Evolutionary conservation across 768 basidiomycete genomes (phyloP), one percentile per base, ranked within the genome.

Genomic region (Solioccasus polychromus): DNA sequence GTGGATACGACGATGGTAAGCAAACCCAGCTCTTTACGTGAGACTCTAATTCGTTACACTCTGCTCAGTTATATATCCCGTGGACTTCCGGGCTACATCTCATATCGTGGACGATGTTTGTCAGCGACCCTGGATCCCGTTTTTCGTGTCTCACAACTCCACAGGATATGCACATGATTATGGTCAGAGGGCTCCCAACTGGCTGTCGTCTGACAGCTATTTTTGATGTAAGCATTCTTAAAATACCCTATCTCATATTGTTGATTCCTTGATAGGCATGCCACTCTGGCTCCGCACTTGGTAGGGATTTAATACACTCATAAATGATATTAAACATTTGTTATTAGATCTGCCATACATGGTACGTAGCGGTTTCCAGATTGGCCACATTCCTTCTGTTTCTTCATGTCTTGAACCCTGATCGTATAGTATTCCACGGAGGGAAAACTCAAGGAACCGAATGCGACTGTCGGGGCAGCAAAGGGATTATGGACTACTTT

Each of bases 371-470:
- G 17, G 22, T 43, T 20, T 14, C 39, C 35, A 15, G 35, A 19
- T 23, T 39, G 32, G 15, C 17, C 14, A 3, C 10, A 9, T 8
- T 8, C 14, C 23, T 25, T 39, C 23, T 22, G 12, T 5, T 44
- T 23, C 7, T 17, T 34, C 30, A 26, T 28, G 3, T 17, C 11
- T 44, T 34, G 45, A 22, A 44, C 18, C 39, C 12, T 45, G 29
- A 42, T 42, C 36, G 11, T 17, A 26, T 50, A 88, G 82, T 97
- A 97, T 68, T 92, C 92, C 18, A 95, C 92, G 7, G 92, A 97
- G 69, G 93, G 93, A 39, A 92, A 90, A 61, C 70, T 97, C 62
- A 96, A 97, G 66, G 92, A 96, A 62, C 92, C 94, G 26, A 94
- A 96, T 60, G 69, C 92, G 14, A 82, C 83, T 10, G 77, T 83